These are phyloP conservation scores for Heritiera fomes DNA, from an alignment of 345 rosid species.

Conservation along the genomic window DNA sequence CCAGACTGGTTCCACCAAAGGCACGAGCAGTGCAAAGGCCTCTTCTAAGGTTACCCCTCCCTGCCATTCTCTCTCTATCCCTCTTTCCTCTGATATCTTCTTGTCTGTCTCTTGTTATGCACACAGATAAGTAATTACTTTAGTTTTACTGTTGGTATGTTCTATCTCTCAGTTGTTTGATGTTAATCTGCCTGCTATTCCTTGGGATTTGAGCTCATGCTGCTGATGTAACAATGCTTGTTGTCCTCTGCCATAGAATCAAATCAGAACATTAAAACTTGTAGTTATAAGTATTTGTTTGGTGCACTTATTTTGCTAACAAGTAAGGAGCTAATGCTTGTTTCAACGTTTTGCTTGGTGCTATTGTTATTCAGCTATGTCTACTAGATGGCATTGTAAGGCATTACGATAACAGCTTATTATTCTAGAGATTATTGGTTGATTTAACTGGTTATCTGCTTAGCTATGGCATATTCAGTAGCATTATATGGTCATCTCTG, in stretches of 20 bases:
- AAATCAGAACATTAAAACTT: not conserved
- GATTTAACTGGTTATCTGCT: not conserved
- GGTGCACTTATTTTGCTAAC: not conserved
- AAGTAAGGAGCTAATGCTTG: not conserved
- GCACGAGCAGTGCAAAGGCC: slow-evolving; percentile 64
- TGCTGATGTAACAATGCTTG: not conserved
- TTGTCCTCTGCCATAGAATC: not conserved
- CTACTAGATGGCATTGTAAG: not conserved
- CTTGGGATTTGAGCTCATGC: not conserved
- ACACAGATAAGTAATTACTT: not conserved
- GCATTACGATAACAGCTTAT: not conserved
- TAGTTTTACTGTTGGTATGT: not conserved
- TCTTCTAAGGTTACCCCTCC: slow-evolving; percentile 73
- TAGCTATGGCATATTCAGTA: not conserved
- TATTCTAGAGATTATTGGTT: not conserved
- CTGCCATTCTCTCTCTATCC: not conserved
- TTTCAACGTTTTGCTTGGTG: not conserved
- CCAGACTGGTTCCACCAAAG: slow-evolving; percentile 65
- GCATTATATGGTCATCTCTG: not conserved
- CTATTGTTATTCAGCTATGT: not conserved
- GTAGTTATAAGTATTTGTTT: not conserved
- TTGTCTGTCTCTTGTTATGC: not conserved
- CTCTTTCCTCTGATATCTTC: not conserved
- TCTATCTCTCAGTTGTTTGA: not conserved
- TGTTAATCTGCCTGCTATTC: not conserved